Evolutionary conservation across 192 early-diverging fungal genomes (phyloP).

Genomic region (Tieghemiomyces parasiticus): DNA sequence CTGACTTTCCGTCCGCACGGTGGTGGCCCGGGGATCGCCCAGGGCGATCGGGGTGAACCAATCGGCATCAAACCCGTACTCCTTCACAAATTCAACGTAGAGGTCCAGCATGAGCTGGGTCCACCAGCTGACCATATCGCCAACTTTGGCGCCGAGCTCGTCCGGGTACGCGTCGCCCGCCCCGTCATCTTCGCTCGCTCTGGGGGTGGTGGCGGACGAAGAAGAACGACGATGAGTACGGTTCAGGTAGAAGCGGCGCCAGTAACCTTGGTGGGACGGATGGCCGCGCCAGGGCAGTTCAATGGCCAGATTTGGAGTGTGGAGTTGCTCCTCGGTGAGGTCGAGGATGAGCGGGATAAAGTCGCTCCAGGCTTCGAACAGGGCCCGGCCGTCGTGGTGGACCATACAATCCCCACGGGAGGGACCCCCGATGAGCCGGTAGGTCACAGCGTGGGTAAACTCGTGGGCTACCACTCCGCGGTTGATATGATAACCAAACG

Average conservation of each 20-base stretch:
- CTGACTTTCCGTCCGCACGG: too few species aligned
- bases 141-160: background rate
- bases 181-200: too few species aligned
- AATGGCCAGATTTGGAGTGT: background rate
- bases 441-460: conserved; percentile 27
- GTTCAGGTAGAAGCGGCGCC: background rate
- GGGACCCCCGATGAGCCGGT: conserved; percentile 35
- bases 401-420: conserved; percentile 26
- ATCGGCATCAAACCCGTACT: background rate
- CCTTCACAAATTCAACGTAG: background rate
- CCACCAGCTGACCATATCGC: conserved; percentile 1
- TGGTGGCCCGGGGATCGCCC: too few species aligned
- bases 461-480: conserved; percentile 18
- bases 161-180: background rate
- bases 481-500: background rate
- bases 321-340: background rate
- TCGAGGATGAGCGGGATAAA: conserved; percentile 10
- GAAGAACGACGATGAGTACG: too few species aligned
- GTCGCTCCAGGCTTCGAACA: conserved; percentile 34
- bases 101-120: conserved; percentile 1
- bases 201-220: too few species aligned
- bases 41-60: too few species aligned
- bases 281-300: background rate
- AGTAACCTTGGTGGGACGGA: background rate
- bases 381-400: conserved; percentile 19